Evolutionary conservation across 148 eudicot species (phyloP).

Genomic region (Cornus suecica): DNA sequence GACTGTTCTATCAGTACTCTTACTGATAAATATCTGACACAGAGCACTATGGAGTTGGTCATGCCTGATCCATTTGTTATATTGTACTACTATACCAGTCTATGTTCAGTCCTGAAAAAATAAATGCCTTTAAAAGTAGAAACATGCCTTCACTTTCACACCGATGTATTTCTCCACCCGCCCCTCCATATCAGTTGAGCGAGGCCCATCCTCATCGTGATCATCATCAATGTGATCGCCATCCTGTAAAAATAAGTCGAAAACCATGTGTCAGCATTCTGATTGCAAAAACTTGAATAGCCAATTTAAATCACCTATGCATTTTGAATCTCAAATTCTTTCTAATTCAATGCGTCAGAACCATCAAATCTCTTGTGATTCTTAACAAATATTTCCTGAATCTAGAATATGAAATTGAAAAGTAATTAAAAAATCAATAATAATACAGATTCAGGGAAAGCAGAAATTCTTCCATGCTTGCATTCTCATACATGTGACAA

Average conservation of each 20-base stretch:
- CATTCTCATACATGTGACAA: too few relatives aligned
- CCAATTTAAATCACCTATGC: background rate
- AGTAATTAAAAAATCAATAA: background rate
- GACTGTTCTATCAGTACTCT: background rate
- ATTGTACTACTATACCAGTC: background rate
- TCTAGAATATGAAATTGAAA: background rate
- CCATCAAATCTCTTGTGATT: background rate
- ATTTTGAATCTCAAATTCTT: background rate
- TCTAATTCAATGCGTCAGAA: background rate
- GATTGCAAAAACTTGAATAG: background rate
- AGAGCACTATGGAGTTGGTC: background rate
- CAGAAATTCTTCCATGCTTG: too few relatives aligned
- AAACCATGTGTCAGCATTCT: background rate
- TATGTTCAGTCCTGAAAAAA: background rate
- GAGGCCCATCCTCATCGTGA: slow-evolving; percentile 87
- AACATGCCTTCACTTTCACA: slow-evolving; percentile 95
- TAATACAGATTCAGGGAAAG: background rate
- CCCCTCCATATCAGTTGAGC: slow-evolving; percentile 69
- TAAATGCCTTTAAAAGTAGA: background rate
- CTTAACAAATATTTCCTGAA: background rate
- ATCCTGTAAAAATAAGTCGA: slow-evolving; percentile 52
- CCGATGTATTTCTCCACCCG: slow-evolving; percentile 97
- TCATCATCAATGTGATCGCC: slow-evolving; percentile 83
- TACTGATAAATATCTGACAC: background rate
- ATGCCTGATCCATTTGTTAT: background rate